Base-by-base conservation (phyloP, 805 yeast species). In the Hanseniaspora occidentalis region DNA sequence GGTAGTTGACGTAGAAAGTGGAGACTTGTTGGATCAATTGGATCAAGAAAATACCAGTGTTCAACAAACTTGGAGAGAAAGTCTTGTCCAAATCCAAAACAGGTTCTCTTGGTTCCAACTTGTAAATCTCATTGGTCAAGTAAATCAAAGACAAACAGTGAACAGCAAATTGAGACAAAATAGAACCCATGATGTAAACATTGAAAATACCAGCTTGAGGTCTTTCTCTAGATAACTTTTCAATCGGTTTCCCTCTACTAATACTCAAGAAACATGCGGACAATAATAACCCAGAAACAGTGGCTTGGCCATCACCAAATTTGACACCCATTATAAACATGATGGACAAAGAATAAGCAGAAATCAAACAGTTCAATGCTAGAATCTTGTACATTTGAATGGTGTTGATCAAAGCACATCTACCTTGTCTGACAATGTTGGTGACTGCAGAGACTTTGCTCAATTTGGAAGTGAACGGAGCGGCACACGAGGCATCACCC, bases 401-500 rank as follows among this genome's bases (percentile, higher is more conserved):
- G 7, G 98, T 92, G 14, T 96, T 84, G 35, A 92, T 96, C 50
- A 92, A 70, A 6, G 98, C 95, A 69, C 95, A 84, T 65, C 98
- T 85, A 49, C 98, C 98, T 69, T 92, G 96, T 64, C 98, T 86
- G 50, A 92, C 75, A 49, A 92, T 83, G 57, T 86, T 80, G 40
- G 95, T 83, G 42, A 92, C 96, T 42, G 98, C 80, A 41, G 88
- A 74, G 24, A 92, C 98, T 54, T 81, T 83, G 20, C 95, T 76
- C 48, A 92, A 73, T 59, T 92, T 92, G 19, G 97, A 88, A 16
- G 98, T 92, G 61, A 92, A 85, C 36, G 98, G 98, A 25, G 98
- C 98, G 41, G 98, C 98, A 53, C 94, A 96, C 19, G 96, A 88
- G 11, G 98, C 98, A 65, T 92, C 98, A 53, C 98, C 98, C 42